Conservation (phyloP, 805 yeast species). For the Saturnispora dispora region DNA sequence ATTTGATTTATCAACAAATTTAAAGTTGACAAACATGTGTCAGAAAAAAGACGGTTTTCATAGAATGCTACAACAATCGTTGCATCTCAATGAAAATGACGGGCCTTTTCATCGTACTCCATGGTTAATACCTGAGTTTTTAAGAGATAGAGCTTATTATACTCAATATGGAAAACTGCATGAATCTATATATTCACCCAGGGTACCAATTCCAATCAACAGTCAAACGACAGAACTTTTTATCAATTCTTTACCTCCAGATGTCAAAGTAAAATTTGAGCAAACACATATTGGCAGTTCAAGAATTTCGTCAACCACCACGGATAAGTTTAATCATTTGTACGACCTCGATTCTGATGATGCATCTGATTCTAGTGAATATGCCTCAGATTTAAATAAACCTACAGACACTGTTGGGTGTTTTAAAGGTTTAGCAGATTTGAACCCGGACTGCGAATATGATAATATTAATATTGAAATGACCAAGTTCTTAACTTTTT, state of each 20-base stretch:
- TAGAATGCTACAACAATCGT: slow-evolving; percentile 46
- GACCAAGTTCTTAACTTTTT: slow-evolving; percentile 38
- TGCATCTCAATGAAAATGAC: slow-evolving; percentile 63
- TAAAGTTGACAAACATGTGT: slow-evolving; percentile 50
- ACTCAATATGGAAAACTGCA: slow-evolving; percentile 41
- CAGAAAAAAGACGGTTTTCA: slow-evolving; percentile 40
- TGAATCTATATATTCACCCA: slow-evolving; percentile 57
- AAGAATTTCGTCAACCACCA: not conserved
- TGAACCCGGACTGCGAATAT: slow-evolving; percentile 38
- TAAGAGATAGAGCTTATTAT: slow-evolving; percentile 40
- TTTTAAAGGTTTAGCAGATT: slow-evolving; percentile 10
- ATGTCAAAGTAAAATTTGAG: slow-evolving; percentile 13
- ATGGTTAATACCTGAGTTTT: slow-evolving; percentile 49
- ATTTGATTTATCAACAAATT: slow-evolving; percentile 45
- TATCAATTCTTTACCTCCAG: slow-evolving; percentile 27
- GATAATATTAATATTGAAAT: slow-evolving; percentile 49
- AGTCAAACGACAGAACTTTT: slow-evolving; percentile 37
- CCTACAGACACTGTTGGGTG: slow-evolving; percentile 9
- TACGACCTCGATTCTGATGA: not conserved
- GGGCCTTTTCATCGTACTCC: slow-evolving; percentile 76
- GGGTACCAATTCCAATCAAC: slow-evolving; percentile 51
- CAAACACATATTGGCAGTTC: not conserved
- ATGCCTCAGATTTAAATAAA: slow-evolving; percentile 3
- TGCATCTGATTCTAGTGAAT: slow-evolving; percentile 1
- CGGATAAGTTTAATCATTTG: not conserved